Evolutionary conservation across 768 basidiomycete genomes (phyloP), one percentile per base, ranked within the genome.

Genomic region (Crassisporium funariophilum): DNA sequence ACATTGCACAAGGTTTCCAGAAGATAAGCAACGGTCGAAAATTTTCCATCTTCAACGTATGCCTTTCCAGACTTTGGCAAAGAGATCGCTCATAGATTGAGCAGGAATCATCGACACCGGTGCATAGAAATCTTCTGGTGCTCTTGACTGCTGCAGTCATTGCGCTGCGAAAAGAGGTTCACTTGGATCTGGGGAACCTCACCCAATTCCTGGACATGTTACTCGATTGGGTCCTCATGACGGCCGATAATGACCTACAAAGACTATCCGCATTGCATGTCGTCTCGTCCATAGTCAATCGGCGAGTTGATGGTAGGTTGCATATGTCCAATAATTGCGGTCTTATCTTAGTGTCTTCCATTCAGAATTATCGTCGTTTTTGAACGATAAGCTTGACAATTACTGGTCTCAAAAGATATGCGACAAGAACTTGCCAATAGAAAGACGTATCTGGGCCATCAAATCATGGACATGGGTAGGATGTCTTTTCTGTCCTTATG

Each of bases 231-330:
- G 74, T 76, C 31, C 65, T 89, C 16, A 57, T 67, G 5, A 55
- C 63, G 9, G 68, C 77, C 3, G 73, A 75, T 13, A 78, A 69
- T 40, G 65, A 70, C 35, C 53, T 76, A 0, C 86, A 89, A 60
- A 70, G 72, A 51, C 73, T 76, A 22, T 75, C 82, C 20, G 78
- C 75, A 2, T 72, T 79, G 56, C 77, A 83, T 29, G 57, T 83
- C 2, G 61, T 91, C 13, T 75, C 85, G 1, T 78, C 84, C 0
- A 67, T 89, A n/a, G 66, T 93, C 20, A 97, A 98, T 63, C 91
- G 93, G 64, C 79, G 83, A 27, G 71, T 74, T 8, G 75, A 83
- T 31, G 83, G 94, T 92, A 38, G 52, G 76, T 54, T 16, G 16
- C 3, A 23, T 42, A 44, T 27, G 22, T 19, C n/a, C 11, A 8